These are phyloP conservation scores for Yarrowia galli DNA, from an alignment of 1,139 yeast genomes.

Conservation along the genomic window DNA sequence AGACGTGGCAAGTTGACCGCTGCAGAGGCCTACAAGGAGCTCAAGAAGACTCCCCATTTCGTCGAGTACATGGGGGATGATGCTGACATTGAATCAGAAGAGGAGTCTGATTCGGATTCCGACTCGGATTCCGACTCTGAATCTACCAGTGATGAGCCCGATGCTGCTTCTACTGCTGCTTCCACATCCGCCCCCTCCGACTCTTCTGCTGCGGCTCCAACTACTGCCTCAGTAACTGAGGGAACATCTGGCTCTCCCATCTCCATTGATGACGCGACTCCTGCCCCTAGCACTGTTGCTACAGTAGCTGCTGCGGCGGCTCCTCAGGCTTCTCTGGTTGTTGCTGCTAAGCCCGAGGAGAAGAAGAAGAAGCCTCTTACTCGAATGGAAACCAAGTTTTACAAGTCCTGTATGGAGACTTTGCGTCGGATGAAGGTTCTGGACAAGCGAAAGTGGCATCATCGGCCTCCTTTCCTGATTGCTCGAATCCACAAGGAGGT, in stretches of 20 bases:
- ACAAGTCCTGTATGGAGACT: conserved; percentile 50
- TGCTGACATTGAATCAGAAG: conserved; percentile 8
- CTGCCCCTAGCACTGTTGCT: not conserved
- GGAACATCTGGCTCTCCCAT: conserved; percentile 5
- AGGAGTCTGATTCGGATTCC: not conserved
- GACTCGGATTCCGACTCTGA: not conserved
- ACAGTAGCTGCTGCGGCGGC: not conserved
- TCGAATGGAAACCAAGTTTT: conserved; percentile 43
- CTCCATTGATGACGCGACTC: not conserved
- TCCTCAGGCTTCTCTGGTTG: not conserved
- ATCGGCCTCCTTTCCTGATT: conserved; percentile 77
- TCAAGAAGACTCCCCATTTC: conserved; percentile 49
- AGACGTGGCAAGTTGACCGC: conserved; percentile 51
- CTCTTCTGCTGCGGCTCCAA: too few relatives aligned
- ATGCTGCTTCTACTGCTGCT: not conserved
- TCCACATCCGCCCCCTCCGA: too few relatives aligned
- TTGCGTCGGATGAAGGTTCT: conserved; percentile 56
- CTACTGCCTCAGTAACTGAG: not conserved
- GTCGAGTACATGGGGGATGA: conserved; percentile 41
- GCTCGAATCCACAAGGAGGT: conserved; percentile 68
- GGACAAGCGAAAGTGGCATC: conserved; percentile 94
- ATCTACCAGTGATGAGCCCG: not conserved
- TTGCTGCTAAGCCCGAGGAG: not conserved
- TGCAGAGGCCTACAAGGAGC: conserved; percentile 52
- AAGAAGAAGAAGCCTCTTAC: conserved; percentile 17